Conservation (phyloP, 352 stramenopile species). For the Phytophthora hibernalis region DNA sequence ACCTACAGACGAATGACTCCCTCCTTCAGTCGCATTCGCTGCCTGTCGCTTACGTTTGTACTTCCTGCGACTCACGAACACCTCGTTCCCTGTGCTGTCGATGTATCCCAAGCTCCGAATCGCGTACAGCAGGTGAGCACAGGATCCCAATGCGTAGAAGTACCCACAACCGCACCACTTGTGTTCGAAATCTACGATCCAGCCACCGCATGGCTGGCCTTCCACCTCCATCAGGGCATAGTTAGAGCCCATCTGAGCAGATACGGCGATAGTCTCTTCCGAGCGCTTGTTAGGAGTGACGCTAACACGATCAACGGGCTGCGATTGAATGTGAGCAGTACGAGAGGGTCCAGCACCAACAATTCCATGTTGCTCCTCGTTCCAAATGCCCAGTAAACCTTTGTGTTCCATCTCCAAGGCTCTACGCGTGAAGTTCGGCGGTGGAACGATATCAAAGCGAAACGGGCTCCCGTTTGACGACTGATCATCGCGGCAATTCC, state of each 20-base stretch:
- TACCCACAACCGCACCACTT: constrained; percentile 8
- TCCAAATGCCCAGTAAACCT: neutral
- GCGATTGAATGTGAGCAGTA: neutral
- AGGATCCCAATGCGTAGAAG: neutral
- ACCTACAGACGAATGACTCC: neutral
- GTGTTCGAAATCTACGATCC: neutral
- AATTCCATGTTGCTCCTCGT: neutral
- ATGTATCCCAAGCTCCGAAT: neutral
- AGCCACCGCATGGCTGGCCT: neutral
- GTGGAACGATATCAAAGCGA: neutral
- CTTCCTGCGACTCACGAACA: constrained; percentile 6
- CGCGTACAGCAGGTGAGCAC: constrained; percentile 6
- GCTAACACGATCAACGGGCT: too few species aligned
- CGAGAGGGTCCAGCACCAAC: neutral
- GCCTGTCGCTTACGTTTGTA: neutral
- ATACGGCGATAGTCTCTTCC: neutral
- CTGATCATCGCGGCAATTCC: constrained; percentile 1
- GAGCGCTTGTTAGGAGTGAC: neutral
- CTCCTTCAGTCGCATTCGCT: neutral
- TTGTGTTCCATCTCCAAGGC: neutral
- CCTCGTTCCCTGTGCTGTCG: neutral
- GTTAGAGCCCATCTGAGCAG: neutral
- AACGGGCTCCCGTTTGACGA: constrained; percentile 2
- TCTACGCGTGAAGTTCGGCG: neutral
- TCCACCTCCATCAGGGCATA: neutral